Conservation (phyloP, 169 alveolate genomes). For the Babesia ovata region DNA sequence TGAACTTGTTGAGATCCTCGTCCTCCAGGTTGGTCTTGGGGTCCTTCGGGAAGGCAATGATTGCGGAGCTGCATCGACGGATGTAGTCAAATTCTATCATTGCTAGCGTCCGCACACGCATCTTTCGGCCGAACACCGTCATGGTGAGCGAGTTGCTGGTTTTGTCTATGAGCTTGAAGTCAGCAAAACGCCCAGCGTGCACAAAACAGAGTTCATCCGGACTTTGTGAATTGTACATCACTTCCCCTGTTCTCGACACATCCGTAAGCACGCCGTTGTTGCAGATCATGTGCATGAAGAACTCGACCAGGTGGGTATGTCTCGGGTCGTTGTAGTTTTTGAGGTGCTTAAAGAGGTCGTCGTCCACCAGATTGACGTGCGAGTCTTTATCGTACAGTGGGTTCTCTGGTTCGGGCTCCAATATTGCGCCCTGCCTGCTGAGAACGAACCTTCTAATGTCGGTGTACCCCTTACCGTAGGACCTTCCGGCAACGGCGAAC, state of each 20-base stretch:
- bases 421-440: conserved; percentile 66
- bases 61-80: conserved; percentile 79
- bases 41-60: conserved; percentile 74
- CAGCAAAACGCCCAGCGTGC: conserved; percentile 77
- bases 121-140: conserved; percentile 71
- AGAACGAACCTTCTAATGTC: conserved; percentile 73
- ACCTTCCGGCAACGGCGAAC: conserved; percentile 77
- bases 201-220: conserved; percentile 81
- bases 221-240: conserved; percentile 69
- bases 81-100: conserved; percentile 78
- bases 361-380: conserved; percentile 77
- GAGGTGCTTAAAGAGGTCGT: conserved; percentile 63
- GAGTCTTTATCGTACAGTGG: conserved; percentile 60
- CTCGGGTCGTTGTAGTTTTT: conserved; percentile 70
- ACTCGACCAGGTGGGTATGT: conserved; percentile 70
- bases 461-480: conserved; percentile 81
- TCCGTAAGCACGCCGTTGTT: conserved; percentile 76
- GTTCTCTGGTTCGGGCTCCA: conserved; percentile 67
- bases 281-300: conserved; percentile 73
- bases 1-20: conserved; percentile 52
- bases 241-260: conserved; percentile 25
- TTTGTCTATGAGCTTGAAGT: conserved; percentile 70
- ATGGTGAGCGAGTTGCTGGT: conserved; percentile 71
- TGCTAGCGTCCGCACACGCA: conserved; percentile 77
- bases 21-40: conserved; percentile 25